Conservation (phyloP, 2,329 filamentous ascomycete genomes). For the Biscogniauxia mediterranea region DNA sequence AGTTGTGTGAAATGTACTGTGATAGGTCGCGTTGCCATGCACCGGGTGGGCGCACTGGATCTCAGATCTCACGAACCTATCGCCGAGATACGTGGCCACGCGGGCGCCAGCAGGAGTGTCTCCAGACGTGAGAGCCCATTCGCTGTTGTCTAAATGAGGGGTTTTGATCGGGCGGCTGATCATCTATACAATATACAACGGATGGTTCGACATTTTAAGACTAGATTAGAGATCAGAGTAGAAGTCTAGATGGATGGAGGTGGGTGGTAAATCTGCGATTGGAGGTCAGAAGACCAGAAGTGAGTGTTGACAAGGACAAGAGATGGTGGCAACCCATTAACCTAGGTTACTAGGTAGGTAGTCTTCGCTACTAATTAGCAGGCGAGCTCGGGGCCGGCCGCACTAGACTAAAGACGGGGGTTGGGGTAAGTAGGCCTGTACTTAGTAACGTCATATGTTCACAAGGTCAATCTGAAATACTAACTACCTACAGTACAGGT, state of each 20-base stretch:
- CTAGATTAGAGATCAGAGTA: no score
- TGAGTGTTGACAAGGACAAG: neutral
- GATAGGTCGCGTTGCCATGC: neutral
- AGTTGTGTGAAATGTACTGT: neutral
- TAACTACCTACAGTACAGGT: neutral
- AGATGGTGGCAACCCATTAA: neutral
- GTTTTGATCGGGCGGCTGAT: neutral
- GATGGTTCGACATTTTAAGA: neutral
- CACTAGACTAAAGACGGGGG: neutral
- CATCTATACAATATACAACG: neutral
- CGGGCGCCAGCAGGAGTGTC: neutral
- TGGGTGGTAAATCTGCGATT: neutral
- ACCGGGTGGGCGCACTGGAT: neutral
- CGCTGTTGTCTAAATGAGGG: neutral
- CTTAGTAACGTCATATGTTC: neutral
- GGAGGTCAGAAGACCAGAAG: neutral
- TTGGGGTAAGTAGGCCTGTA: no score
- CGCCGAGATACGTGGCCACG: neutral
- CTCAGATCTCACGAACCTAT: neutral
- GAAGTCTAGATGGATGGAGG: no score
- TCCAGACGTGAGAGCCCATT: no score
- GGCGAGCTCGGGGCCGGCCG: neutral
- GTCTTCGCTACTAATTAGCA: neutral
- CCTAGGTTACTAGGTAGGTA: neutral
- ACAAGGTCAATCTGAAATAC: neutral